Percentiles rank a stretch among this genome's conserved stretches.
phyloP scores from a whole-genome alignment of 2,329 filamentous ascomycete species.

The Penicillium sp. region DNA sequence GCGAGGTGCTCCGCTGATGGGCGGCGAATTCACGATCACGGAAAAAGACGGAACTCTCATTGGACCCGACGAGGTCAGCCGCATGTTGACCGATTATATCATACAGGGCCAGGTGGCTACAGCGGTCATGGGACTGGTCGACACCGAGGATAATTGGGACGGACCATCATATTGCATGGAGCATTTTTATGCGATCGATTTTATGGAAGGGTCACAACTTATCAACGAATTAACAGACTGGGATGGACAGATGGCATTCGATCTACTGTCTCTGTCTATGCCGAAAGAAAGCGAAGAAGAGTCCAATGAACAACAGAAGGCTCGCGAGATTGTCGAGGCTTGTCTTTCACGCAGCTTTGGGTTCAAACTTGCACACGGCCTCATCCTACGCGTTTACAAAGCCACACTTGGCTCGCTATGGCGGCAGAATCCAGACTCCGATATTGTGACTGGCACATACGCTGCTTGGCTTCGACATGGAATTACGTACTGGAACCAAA shows the following conservation, averaged over 20 bases:
- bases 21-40: slow-evolving; percentile 8
- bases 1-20: slow-evolving; percentile 45
- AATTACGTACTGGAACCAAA: slow-evolving; percentile 46
- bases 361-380: slow-evolving; percentile 58
- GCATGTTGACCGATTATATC: slow-evolving; percentile 58
- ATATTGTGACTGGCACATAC: slow-evolving; percentile 54
- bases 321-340: slow-evolving; percentile 54
- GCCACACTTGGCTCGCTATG: slow-evolving; percentile 57
- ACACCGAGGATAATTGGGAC: slow-evolving; percentile 54
- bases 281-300: slow-evolving; percentile 37
- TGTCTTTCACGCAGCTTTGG: slow-evolving; percentile 54
- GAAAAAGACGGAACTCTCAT: slow-evolving; percentile 32
- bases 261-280: slow-evolving; percentile 50
- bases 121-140: slow-evolving; percentile 54
- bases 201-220: slow-evolving; percentile 53
- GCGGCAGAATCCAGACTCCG: slow-evolving; percentile 52
- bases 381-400: slow-evolving; percentile 53
- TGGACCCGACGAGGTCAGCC: slow-evolving; percentile 42
- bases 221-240: slow-evolving; percentile 56
- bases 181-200: slow-evolving; percentile 54
- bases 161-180: slow-evolving; percentile 54
- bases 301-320: slow-evolving; percentile 42
- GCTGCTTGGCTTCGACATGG: slow-evolving; percentile 57
- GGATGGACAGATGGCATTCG: slow-evolving; percentile 52
- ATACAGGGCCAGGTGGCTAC: slow-evolving; percentile 57